Base-by-base conservation (phyloP, 306 rosid species). In the Biancaea sappan region DNA sequence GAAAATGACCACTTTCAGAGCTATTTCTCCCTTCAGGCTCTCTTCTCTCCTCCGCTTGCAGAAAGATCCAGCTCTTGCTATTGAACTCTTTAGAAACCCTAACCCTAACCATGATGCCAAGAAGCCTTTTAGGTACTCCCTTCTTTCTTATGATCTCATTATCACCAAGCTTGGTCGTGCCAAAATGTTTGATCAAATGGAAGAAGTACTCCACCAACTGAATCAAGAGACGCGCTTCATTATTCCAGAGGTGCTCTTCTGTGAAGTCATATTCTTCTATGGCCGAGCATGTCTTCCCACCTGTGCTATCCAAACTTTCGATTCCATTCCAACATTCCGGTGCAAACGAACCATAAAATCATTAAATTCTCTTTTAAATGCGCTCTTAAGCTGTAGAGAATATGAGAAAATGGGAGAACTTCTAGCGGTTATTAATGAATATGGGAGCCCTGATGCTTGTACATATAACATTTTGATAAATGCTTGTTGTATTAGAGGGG, bases 121-220 rank as follows among this genome's bases (percentile, higher is more conserved):
- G 0, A 82, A 73, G 21, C 85, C 89, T 28, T 87, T 86, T 38
- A 87, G 84, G 53, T 31, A 87, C 54, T 82, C 93, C 26, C 87
- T 87, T 56, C 82, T 85, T 37, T 89, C 97, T 61, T 93, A 89
- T 57, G 90, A 91, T 77, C 85, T 90, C 79, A 80, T 91, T 83
- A 84, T 93, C 84, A 78, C 85, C 81, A 91, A 91, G 76, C 98
- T 92, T 46, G 92, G 82, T 41, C 89, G 89, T 51, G 90, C 92
- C 78, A 89, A 80, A 81, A 84, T 90, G 97, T 82, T 93, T 82
- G 85, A 85, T 18, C 74, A 83, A 68, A 84, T 93, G 93, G 92
- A 93, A 40, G 85, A 83, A 67, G 31, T 89, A 57, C 97, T 93
- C 80, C 80, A 31, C 15, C 92, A 62, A 16, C 72, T 89, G 76